Base-by-base conservation (phyloP, 2,329 filamentous ascomycete genomes). In the Exophiala xenobiotica region DNA sequence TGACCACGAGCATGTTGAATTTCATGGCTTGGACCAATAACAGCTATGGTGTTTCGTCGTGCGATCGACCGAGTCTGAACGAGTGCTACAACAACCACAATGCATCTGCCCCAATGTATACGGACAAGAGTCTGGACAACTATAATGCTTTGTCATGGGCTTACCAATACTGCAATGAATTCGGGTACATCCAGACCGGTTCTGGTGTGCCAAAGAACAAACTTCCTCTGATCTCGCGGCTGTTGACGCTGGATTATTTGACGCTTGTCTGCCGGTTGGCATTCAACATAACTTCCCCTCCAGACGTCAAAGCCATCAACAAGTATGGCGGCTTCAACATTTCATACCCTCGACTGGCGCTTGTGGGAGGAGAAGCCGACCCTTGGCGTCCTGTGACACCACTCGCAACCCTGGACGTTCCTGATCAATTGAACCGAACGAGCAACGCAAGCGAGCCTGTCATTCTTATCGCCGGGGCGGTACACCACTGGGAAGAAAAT, bases 101-200 rank as follows among this genome's bases (percentile, higher is more conserved):
- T 54, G 57, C 52, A 3, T 60, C 62, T 5, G 72, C 72, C 0
- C 71, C 62, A 51, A 80, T 77, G 61, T 64, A 70, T 24, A 64
- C 73, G 59, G 70, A 76, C 51, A 70, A 71, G 54, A 64, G 75
- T 22, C 59, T 56, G 2, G 68, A 74, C 49, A 62, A 59, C n/a
- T 79, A 74, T 71, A 68, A 75, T 20, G 65, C 70, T 23, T 37
- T 63, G 19, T 61, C 58, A 48, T 85, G 82, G 82, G 67, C 70
- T 14, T 85, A 83, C 61, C 81, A 82, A 62, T 77, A 77, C 49
- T 79, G 77, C 64, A 75, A 72, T 0, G 68, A 77, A 77, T 93
- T 87, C 88, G 89, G 88, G 7, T 93, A 82, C 69, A 81, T 91
- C 43, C 80, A 85, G 58, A 89, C 86, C 0, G 88, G 89, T 41